These are phyloP conservation scores for Nicotiana noctiflora DNA, from an alignment of 257 asterid species.

Conservation along the genomic window DNA sequence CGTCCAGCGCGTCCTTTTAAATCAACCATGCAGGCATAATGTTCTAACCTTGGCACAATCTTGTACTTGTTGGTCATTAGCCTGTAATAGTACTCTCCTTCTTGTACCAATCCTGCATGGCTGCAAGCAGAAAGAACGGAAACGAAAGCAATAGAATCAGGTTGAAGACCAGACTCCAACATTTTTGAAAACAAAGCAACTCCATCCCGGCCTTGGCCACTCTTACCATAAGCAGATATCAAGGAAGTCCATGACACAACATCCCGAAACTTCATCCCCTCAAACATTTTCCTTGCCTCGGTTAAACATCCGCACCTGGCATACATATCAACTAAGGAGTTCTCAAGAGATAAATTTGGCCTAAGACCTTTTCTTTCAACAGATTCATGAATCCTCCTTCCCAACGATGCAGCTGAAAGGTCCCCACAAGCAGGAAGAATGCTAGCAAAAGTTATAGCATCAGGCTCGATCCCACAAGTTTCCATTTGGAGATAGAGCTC, in stretches of 20 bases:
- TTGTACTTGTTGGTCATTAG: slow-evolving; percentile 55
- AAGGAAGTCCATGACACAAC: slow-evolving; percentile 90
- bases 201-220: slow-evolving; percentile 71
- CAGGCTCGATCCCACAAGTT: slow-evolving; percentile 43
- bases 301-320: slow-evolving; percentile 78
- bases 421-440: slow-evolving; percentile 96
- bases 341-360: slow-evolving; percentile 71
- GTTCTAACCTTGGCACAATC: slow-evolving; percentile 69
- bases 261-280: slow-evolving; percentile 51
- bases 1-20: slow-evolving; percentile 72
- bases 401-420: slow-evolving; percentile 59
- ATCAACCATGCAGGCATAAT: slow-evolving; percentile 83
- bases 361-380: slow-evolving; percentile 32
- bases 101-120: slow-evolving; percentile 65
- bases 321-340: slow-evolving; percentile 85
- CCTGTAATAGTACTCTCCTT: slow-evolving; percentile 48
- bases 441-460: slow-evolving; percentile 60
- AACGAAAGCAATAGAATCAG: slow-evolving; percentile 83
- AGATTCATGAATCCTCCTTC: slow-evolving; percentile 53
- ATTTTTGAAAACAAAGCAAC: slow-evolving; percentile 51
- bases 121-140: slow-evolving; percentile 90
- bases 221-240: slow-evolving; percentile 77
- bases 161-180: slow-evolving; percentile 45
- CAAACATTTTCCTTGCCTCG: slow-evolving; percentile 82
- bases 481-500: slow-evolving; percentile 57